Conservation (phyloP, 768 basidiomycete genomes). For the Phanerodontia chrysosporium region DNA sequence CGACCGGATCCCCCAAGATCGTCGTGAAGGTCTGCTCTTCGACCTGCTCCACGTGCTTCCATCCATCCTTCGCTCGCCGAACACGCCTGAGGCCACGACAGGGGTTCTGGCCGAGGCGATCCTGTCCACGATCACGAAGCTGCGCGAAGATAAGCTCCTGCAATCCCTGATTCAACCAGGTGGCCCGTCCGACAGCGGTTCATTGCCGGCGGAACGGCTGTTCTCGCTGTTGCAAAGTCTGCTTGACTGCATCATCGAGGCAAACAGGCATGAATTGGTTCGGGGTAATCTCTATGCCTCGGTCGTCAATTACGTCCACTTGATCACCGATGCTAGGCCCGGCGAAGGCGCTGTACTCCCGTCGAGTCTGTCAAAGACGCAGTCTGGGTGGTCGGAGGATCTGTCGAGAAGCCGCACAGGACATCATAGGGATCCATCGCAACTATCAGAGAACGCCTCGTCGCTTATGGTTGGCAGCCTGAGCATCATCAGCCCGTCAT, state of each 20-base stretch:
- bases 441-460: conserved; percentile 18
- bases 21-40: conserved; percentile 84
- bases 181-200: conserved; percentile 42
- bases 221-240: conserved; percentile 69
- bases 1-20: conserved; percentile 73
- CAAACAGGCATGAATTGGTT: conserved; percentile 76
- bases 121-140: conserved; percentile 78
- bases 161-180: conserved; percentile 61
- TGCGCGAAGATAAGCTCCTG: conserved; percentile 78
- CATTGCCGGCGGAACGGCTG: conserved; percentile 77
- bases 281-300: conserved; percentile 94
- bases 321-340: conserved; percentile 49
- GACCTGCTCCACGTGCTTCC: conserved; percentile 86
- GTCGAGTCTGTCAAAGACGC: conserved; percentile 3
- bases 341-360: conserved; percentile 33
- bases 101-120: conserved; percentile 82
- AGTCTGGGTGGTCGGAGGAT: not conserved
- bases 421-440: not conserved
- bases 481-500: conserved; percentile 56
- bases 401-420: not conserved
- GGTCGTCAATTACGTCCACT: conserved; percentile 84
- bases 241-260: conserved; percentile 71
- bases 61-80: conserved; percentile 56
- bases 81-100: conserved; percentile 66
- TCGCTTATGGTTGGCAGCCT: conserved; percentile 62